Conservation (phyloP, 2,329 filamentous ascomycete genomes). For the Arthrobotrys iridis region DNA sequence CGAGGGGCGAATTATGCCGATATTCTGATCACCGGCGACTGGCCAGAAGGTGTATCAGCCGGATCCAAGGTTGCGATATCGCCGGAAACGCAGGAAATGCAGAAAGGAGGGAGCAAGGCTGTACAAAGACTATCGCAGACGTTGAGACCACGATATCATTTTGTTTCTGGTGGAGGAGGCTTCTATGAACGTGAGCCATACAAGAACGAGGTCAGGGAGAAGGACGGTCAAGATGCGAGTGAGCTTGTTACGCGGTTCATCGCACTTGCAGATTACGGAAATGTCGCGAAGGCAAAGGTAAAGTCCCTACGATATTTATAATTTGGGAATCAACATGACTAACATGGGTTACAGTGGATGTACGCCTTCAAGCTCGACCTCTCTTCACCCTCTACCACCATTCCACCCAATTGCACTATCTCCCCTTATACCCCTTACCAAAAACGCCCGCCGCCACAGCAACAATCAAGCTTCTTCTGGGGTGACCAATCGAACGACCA, state of each 20-base stretch:
- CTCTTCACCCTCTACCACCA: constrained; percentile 67
- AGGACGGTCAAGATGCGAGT: constrained; percentile 65
- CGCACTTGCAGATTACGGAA: constrained; percentile 82
- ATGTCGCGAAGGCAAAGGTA: constrained; percentile 79
- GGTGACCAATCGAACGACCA: constrained; percentile 63
- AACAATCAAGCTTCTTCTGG: constrained; percentile 65
- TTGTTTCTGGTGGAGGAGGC: constrained; percentile 70
- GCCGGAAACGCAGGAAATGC: constrained; percentile 54
- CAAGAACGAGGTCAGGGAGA: constrained; percentile 57
- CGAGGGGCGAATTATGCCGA: constrained; percentile 81
- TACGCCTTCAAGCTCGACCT: constrained; percentile 74
- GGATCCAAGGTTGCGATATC: constrained; percentile 73
- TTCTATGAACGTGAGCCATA: constrained; percentile 92
- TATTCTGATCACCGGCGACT: constrained; percentile 85
- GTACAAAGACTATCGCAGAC: constrained; percentile 80
- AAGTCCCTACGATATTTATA: constrained; percentile 61
- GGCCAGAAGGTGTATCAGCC: constrained; percentile 78
- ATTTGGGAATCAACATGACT: background rate
- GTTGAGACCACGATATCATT: constrained; percentile 91
- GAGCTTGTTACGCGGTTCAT: constrained; percentile 81
- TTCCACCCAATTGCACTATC: constrained; percentile 77
- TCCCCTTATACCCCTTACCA: constrained; percentile 75
- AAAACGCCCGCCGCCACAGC: constrained; percentile 63
- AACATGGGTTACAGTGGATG: constrained; percentile 61
- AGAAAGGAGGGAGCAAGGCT: constrained; percentile 67